Evolutionary conservation across 192 early-diverging fungal genomes (phyloP).

Genomic region (Coemansia biformis): DNA sequence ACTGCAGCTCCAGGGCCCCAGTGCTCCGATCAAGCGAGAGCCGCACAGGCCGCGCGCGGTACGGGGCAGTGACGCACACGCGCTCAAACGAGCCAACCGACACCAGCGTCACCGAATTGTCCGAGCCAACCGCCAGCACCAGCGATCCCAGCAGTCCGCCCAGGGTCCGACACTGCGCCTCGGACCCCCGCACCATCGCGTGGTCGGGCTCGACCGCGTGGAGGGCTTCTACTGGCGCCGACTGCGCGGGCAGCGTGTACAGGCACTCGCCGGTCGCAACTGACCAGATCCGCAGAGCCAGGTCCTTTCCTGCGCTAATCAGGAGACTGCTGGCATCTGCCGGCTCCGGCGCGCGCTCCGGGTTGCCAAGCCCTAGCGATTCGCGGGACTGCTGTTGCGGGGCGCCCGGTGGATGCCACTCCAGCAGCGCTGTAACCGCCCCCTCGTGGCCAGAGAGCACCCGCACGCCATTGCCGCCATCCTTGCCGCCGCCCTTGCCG

Average conservation of each 20-base stretch:
- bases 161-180: no score
- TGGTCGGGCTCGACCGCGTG: neutral
- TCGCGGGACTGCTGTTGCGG: neutral
- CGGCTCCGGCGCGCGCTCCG: neutral
- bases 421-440: constrained; percentile 25
- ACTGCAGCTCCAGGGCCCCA: constrained; percentile 19
- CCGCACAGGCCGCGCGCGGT: constrained; percentile 14
- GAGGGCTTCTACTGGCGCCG: constrained; percentile 25
- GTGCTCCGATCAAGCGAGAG: constrained; percentile 12
- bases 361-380: neutral
- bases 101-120: constrained; percentile 31
- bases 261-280: constrained; percentile 17
- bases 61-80: constrained; percentile 25
- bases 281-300: constrained; percentile 43
- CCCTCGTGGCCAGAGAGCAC: constrained; percentile 23
- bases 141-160: constrained; percentile 14
- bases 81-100: constrained; percentile 28
- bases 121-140: constrained; percentile 27
- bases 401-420: constrained; percentile 13
- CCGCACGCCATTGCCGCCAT: no score
- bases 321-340: constrained; percentile 6
- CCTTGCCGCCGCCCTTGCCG: no score
- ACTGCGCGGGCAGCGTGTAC: constrained; percentile 26
- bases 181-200: no score
- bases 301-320: constrained; percentile 45